Base-by-base conservation (phyloP, 2,329 filamentous ascomycete genomes). In the Stemphylium beticola region DNA sequence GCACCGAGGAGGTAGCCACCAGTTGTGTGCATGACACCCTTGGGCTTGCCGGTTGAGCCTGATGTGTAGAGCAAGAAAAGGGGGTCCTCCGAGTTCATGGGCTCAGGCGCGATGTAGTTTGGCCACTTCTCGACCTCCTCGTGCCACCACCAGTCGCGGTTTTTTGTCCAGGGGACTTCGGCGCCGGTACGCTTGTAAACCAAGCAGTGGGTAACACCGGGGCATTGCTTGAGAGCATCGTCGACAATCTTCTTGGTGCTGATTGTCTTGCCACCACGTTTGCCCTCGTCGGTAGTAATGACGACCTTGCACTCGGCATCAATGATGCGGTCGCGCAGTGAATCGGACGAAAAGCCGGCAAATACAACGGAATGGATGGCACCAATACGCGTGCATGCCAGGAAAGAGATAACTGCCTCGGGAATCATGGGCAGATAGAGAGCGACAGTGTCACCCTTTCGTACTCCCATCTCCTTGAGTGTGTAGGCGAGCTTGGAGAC, bases 391-490 rank as follows among this genome's bases (percentile, higher is more conserved):
- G 88, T 81, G 77, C 93, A 96, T 57, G 95, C 95, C 52, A 99
- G 83, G 77, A 99, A 91, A 49, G 95, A 89, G 69, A 99, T 83
- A 54, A 99, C 71, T 6, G 95, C 95, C 78, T 99, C 93, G 51
- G 95, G 95, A 77, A 99, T 96, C 95, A 99, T 99, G 76, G 95
- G 95, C 62, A 99, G 81, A 82, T 99, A 99, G 64, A 99, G 90
- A 60, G 92, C 95, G 53, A 99, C 93, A 4, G 93, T 96, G 78
- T 99, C 95, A 51, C 95, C 95, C 83, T 97, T 98, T 81, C 89
- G 87, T 57, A 99, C 93, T 60, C 95, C 95, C 86, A 96, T 95
- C 80, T 93, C 86, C 83, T 93, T 96, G 66, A 99, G 84, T 20
- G 90, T 89, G 81, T 91, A 92, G 39, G 95, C 90, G 14, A 92